phyloP scores from a whole-genome alignment of 805 yeast genomes.

The Wilhelminamyces savonicus region DNA sequence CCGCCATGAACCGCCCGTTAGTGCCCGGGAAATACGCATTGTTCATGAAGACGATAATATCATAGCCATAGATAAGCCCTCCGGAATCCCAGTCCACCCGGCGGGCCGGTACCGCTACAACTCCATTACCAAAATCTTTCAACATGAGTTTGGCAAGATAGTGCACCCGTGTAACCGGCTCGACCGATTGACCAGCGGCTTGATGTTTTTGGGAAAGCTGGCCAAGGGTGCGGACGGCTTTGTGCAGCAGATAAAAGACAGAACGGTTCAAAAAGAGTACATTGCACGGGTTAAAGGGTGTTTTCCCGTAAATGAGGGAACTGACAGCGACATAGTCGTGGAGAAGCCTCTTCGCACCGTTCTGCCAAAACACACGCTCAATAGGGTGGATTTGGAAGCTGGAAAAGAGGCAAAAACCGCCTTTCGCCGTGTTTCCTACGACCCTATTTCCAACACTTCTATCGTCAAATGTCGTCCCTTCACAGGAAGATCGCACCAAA shows the following conservation, averaged over 20 bases:
- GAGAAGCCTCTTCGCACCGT: constrained; percentile 65
- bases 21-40: constrained; percentile 51
- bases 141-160: constrained; percentile 56
- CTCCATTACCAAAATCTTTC: constrained; percentile 70
- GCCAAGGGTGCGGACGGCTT: constrained; percentile 72
- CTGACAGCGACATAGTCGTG: constrained; percentile 41
- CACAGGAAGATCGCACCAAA: constrained; percentile 95
- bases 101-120: constrained; percentile 77
- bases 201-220: constrained; percentile 84
- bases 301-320: constrained; percentile 46
- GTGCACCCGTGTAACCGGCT: constrained; percentile 83
- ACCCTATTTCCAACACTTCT: constrained; percentile 48
- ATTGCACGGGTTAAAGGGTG: constrained; percentile 84
- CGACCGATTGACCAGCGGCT: constrained; percentile 87
- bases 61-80: constrained; percentile 85
- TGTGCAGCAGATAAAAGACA: constrained; percentile 63
- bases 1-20: constrained; percentile 86
- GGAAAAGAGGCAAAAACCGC: constrained; percentile 72
- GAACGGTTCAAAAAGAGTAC: constrained; percentile 76
- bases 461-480: constrained; percentile 79
- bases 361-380: constrained; percentile 69
- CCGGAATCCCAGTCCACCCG: constrained; percentile 95
- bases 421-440: constrained; percentile 63
- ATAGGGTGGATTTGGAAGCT: constrained; percentile 39
- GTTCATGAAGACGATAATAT: constrained; percentile 71